Evolutionary conservation across 2,329 filamentous ascomycete species (phyloP).

Genomic region (Ophiocordyceps camponoti-saundersi): DNA sequence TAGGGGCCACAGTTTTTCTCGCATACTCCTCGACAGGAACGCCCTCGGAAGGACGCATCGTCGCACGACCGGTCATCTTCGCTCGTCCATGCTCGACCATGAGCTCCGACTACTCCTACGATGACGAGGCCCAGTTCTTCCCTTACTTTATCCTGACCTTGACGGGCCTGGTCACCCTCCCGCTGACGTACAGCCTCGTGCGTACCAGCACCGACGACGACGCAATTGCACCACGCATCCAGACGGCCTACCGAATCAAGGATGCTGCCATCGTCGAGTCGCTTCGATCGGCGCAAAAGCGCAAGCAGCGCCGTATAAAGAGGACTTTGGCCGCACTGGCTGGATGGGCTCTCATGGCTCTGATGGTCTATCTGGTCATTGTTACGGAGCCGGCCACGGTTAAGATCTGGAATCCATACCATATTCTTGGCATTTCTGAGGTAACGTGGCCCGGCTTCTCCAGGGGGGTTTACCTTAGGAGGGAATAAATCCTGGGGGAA

Average conservation of each 20-base stretch:
- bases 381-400: conserved; percentile 54
- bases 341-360: conserved; percentile 72
- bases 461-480: too few relatives aligned
- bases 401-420: conserved; percentile 93
- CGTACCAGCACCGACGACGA: conserved; percentile 61
- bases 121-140: conserved; percentile 96
- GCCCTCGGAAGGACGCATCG: neutral
- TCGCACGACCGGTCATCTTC: neutral
- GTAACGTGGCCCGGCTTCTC: conserved; percentile 23
- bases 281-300: conserved; percentile 73
- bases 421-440: conserved; percentile 75
- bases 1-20: neutral
- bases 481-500: too few relatives aligned
- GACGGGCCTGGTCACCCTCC: conserved; percentile 70
- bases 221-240: conserved; percentile 66
- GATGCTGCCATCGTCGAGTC: conserved; percentile 70
- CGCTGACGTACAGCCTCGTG: conserved; percentile 77
- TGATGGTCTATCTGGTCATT: conserved; percentile 82
- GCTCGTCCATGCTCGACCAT: conserved; percentile 32
- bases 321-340: conserved; percentile 56
- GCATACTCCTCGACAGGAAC: neutral
- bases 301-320: conserved; percentile 79
- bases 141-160: conserved; percentile 96
- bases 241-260: conserved; percentile 63
- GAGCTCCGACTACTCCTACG: conserved; percentile 95